Percentiles rank a stretch among this genome's conserved stretches.
Evolutionary conservation across 805 yeast species (phyloP).

Genomic region (Candida sakaeoensis): DNA sequence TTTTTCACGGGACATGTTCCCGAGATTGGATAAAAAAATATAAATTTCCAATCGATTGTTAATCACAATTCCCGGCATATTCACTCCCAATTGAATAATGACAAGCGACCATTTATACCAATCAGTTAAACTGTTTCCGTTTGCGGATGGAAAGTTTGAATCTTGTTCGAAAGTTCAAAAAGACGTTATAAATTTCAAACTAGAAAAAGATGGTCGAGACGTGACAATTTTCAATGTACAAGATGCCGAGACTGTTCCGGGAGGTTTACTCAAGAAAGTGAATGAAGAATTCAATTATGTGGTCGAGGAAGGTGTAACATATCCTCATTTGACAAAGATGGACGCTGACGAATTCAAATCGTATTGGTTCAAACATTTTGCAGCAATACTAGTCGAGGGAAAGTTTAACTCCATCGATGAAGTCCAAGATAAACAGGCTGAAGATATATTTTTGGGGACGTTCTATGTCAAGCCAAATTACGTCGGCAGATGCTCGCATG

Average conservation of each 20-base stretch:
- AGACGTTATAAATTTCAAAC: constrained; percentile 30
- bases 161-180: constrained; percentile 28
- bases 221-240: constrained; percentile 66
- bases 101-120: constrained; percentile 3
- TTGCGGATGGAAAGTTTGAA: constrained; percentile 26
- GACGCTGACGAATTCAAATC: constrained; percentile 48
- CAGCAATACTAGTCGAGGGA: constrained; percentile 55
- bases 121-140: constrained; percentile 25
- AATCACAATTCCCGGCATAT: not conserved
- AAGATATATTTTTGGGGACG: constrained; percentile 56
- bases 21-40: not conserved
- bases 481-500: constrained; percentile 78
- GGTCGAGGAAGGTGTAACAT: constrained; percentile 70
- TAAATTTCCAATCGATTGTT: not conserved
- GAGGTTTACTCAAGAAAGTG: constrained; percentile 42
- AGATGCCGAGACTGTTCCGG: constrained; percentile 46
- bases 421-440: constrained; percentile 33
- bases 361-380: constrained; percentile 67
- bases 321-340: constrained; percentile 52
- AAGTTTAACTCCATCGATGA: constrained; percentile 15
- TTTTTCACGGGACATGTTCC: not conserved
- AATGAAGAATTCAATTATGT: constrained; percentile 57
- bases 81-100: constrained; percentile 5
- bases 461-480: constrained; percentile 86
- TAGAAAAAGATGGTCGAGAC: constrained; percentile 35